Percentiles rank a stretch among this genome's conserved stretches.
phyloP scores from a whole-genome alignment of 1,139 yeast species.

The Diutina mesorugosa region DNA sequence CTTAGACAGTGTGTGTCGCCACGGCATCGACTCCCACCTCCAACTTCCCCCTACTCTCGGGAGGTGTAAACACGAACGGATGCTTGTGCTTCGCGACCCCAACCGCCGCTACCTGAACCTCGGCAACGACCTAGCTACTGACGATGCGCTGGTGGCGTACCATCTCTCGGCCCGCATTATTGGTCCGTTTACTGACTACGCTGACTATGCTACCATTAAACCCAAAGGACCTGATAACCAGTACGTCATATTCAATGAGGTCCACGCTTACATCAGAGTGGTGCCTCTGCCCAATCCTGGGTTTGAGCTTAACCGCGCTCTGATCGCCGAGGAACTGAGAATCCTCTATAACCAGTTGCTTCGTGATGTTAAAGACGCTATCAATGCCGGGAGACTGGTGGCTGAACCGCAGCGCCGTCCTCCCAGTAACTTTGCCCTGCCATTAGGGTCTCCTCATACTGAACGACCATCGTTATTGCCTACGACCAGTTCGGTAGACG shows the following conservation, averaged over 20 bases:
- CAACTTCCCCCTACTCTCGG: conserved; percentile 27
- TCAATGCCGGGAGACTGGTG: conserved; percentile 13
- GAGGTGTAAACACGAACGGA: conserved; percentile 13
- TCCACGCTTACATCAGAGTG: conserved; percentile 14
- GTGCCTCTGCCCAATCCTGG: conserved; percentile 15
- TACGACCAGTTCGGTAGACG: not conserved
- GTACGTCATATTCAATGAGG: conserved; percentile 25
- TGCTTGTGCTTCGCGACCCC: conserved; percentile 12
- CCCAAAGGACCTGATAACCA: conserved; percentile 13
- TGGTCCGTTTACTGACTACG: conserved; percentile 20
- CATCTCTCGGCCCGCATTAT: conserved; percentile 24
- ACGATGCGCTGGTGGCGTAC: conserved; percentile 21
- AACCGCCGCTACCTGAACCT: conserved; percentile 4
- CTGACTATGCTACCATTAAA: conserved; percentile 6
- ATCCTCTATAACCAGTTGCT: conserved; percentile 16
- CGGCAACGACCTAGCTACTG: conserved; percentile 7
- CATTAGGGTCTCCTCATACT: conserved; percentile 9
- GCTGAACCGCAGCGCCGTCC: conserved; percentile 2
- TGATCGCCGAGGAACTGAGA: conserved; percentile 17
- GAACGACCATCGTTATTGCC: conserved; percentile 10
- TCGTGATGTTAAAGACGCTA: conserved; percentile 14
- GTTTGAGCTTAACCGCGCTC: conserved; percentile 4
- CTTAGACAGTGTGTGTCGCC: conserved; percentile 22
- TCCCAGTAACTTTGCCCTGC: conserved; percentile 1
- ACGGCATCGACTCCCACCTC: conserved; percentile 21